phyloP scores from a whole-genome alignment of 2,329 filamentous ascomycete species.

The Microcyclospora tardicrescens region DNA sequence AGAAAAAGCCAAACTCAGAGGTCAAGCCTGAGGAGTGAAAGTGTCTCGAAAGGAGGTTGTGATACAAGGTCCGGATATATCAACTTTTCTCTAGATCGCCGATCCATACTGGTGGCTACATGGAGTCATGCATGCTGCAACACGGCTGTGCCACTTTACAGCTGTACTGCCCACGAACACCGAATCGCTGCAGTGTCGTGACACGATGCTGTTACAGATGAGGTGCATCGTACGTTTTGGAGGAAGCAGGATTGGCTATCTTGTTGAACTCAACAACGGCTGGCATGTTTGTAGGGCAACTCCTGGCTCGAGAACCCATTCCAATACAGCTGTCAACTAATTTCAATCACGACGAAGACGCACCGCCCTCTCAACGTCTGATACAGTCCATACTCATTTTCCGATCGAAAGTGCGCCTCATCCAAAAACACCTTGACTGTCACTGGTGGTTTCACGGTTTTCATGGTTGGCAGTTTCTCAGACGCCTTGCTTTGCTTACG shows the following conservation, averaged over 20 bases:
- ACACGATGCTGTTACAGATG: background rate
- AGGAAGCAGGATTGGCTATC: no score
- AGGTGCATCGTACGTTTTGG: no score
- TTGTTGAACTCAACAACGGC: no score
- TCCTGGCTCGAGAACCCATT: no score
- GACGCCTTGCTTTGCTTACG: constrained; percentile 11
- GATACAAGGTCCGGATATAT: background rate
- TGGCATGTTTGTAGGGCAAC: no score
- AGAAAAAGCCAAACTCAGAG: constrained; percentile 29
- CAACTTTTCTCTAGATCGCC: background rate
- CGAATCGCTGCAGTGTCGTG: no score
- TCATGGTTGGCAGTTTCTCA: constrained; percentile 1
- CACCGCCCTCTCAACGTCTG: constrained; percentile 23
- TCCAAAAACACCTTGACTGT: constrained; percentile 22
- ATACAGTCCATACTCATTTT: constrained; percentile 33
- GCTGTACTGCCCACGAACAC: no score
- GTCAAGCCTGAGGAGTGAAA: no score
- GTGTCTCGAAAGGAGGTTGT: background rate
- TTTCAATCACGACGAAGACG: constrained; percentile 14
- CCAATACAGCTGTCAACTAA: constrained; percentile 8
- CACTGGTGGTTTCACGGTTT: constrained; percentile 6
- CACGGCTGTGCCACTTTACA: background rate
- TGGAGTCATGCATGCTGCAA: background rate
- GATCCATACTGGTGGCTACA: background rate
- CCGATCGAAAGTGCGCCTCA: constrained; percentile 29